A percentile compares a stretch with the other conserved stretches of the same genome.
Conservation (phyloP, 169 alveolate genomes). For the Amoebophrya sp. region DNA sequence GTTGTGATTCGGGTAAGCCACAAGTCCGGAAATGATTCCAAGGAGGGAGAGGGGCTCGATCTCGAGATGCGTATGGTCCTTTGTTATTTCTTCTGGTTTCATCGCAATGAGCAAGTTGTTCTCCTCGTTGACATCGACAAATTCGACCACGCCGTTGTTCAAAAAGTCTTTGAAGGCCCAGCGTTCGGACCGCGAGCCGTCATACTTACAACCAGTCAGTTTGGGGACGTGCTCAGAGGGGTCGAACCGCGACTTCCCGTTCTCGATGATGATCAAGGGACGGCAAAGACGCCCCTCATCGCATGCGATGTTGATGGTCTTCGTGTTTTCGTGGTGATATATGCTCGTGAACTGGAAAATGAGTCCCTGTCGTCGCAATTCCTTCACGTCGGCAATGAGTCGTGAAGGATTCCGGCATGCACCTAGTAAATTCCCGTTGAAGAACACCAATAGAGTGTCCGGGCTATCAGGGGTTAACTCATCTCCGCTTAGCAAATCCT, state of each 20-base stretch:
- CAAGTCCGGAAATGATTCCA: slow-evolving; percentile 98
- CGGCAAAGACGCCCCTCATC: slow-evolving; percentile 99
- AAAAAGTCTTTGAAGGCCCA: slow-evolving; percentile 75
- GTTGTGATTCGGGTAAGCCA: slow-evolving; percentile 99
- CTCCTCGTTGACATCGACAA: slow-evolving; percentile 99
- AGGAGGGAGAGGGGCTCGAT: slow-evolving; percentile 93
- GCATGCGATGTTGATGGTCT: slow-evolving; percentile 89
- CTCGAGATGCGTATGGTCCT: slow-evolving; percentile 96
- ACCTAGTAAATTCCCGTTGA: slow-evolving; percentile 92
- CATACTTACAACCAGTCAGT: slow-evolving; percentile 52
- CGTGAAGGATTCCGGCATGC: slow-evolving; percentile 75
- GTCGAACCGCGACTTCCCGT: slow-evolving; percentile 70
- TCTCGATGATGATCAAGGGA: slow-evolving; percentile 93
- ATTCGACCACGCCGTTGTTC: slow-evolving; percentile 83
- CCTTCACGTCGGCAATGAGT: slow-evolving; percentile 78
- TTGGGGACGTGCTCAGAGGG: slow-evolving; percentile 13
- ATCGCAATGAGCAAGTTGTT: slow-evolving; percentile 92
- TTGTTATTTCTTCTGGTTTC: slow-evolving; percentile 74
- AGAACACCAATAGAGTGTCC: slow-evolving; percentile 75
- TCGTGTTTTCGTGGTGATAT: slow-evolving; percentile 76
- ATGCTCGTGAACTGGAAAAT: slow-evolving; percentile 94
- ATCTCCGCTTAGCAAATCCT: slow-evolving; percentile 52
- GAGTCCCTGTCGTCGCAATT: slow-evolving; percentile 88
- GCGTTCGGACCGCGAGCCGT: slow-evolving; percentile 65
- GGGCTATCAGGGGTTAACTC: slow-evolving; percentile 47